phyloP scores from a whole-genome alignment of 176 grass and related monocot species.

The Aegilops umbellulata region DNA sequence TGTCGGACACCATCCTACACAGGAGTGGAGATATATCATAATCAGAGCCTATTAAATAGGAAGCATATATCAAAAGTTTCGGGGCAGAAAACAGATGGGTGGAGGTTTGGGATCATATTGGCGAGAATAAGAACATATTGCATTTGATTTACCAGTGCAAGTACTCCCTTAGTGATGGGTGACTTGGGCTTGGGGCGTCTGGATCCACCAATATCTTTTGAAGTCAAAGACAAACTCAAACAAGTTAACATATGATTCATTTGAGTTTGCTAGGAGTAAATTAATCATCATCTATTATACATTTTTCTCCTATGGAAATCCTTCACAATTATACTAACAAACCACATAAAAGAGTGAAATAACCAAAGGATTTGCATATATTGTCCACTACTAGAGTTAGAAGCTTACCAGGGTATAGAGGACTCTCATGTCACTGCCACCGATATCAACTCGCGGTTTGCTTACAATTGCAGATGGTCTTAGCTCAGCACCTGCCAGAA shows the following conservation, averaged over 20 bases:
- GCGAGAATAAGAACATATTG: constrained; percentile 7
- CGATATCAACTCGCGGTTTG: constrained; percentile 55
- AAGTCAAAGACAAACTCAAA: constrained; percentile 16
- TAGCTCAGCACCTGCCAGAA: constrained; percentile 54
- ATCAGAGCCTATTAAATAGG: neutral
- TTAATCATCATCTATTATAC: neutral
- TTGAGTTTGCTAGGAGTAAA: neutral
- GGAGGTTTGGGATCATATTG: neutral
- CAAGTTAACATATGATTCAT: neutral
- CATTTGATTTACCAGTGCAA: constrained; percentile 72
- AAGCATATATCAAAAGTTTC: neutral
- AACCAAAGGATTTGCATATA: neutral
- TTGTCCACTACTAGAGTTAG: neutral
- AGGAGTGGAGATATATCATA: constrained; percentile 23
- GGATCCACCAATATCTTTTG: constrained; percentile 77
- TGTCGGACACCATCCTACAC: constrained; percentile 78
- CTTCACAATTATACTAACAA: neutral
- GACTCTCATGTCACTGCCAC: constrained; percentile 56
- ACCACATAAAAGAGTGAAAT: neutral
- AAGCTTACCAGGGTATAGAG: constrained; percentile 79
- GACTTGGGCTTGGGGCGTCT: constrained; percentile 70
- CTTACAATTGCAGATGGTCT: constrained; percentile 51
- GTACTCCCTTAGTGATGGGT: constrained; percentile 80
- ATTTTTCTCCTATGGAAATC: neutral
- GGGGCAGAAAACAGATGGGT: neutral